Evolutionary conservation across 1,139 yeast species (phyloP).

Genomic region (Yamadazyma taylorii): DNA sequence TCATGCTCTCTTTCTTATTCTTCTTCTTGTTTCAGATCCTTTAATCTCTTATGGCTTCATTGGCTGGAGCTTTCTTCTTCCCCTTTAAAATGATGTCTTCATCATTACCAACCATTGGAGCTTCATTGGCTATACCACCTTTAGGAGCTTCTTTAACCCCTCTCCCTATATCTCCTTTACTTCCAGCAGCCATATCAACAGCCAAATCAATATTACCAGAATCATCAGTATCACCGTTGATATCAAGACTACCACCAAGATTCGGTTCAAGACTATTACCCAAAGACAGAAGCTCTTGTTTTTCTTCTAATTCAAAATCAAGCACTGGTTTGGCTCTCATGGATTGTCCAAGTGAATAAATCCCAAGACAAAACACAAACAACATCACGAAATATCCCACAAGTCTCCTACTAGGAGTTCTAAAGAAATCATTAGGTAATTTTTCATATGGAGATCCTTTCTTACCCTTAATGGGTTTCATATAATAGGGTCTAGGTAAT

Average conservation of each 20-base stretch:
- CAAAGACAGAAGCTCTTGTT: slow-evolving; percentile 11
- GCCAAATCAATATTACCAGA: slow-evolving; percentile 37
- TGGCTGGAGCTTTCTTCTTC: slow-evolving; percentile 10
- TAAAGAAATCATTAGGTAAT: slow-evolving; percentile 34
- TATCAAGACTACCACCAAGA: slow-evolving; percentile 20
- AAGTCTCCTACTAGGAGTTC: slow-evolving; percentile 37
- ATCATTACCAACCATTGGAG: slow-evolving; percentile 45
- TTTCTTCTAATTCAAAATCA: slow-evolving; percentile 24
- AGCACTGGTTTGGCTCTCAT: slow-evolving; percentile 29
- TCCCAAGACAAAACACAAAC: slow-evolving; percentile 34
- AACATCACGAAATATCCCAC: slow-evolving; percentile 41
- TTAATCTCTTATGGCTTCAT: not conserved
- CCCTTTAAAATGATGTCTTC: slow-evolving; percentile 32
- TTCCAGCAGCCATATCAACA: slow-evolving; percentile 40
- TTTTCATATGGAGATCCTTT: slow-evolving; percentile 38
- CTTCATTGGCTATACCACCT: slow-evolving; percentile 52
- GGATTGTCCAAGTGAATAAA: slow-evolving; percentile 41
- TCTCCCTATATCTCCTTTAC: slow-evolving; percentile 44
- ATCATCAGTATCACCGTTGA: slow-evolving; percentile 31
- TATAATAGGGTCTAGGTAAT: slow-evolving; percentile 49
- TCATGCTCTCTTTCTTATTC: no score
- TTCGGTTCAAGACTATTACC: slow-evolving; percentile 19
- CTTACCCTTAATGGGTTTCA: slow-evolving; percentile 41
- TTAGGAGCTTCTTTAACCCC: slow-evolving; percentile 51
- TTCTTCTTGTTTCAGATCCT: no score